A percentile compares a stretch with the other conserved stretches of the same genome.
Conservation (phyloP, 192 early-diverging fungal species). For the Podila epicladia region DNA sequence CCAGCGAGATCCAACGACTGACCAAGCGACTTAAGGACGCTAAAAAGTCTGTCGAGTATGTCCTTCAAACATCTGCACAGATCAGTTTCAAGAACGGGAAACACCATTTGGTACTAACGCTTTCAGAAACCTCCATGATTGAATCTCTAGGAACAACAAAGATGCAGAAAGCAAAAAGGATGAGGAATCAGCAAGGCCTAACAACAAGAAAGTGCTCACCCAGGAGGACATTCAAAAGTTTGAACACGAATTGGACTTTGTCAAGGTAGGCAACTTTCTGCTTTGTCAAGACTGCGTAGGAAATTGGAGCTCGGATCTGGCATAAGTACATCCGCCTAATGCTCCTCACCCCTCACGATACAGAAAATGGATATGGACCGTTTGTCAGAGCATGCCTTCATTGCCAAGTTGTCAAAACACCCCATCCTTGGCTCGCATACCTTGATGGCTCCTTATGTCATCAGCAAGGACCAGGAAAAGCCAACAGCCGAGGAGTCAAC, state of each 20-base stretch:
- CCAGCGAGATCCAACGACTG: slow-evolving; percentile 35
- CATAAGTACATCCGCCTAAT: not conserved
- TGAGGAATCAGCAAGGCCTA: slow-evolving; percentile 16
- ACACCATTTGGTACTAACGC: not conserved
- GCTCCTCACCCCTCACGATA: not conserved
- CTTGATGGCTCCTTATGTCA: slow-evolving; percentile 35
- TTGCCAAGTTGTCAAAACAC: slow-evolving; percentile 32
- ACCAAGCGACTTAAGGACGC: slow-evolving; percentile 30
- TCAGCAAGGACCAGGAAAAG: slow-evolving; percentile 8
- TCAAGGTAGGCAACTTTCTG: slow-evolving; percentile 18
- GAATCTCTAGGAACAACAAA: not conserved
- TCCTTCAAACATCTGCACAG: not conserved
- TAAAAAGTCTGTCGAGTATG: slow-evolving; percentile 36
- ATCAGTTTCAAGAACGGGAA: not conserved
- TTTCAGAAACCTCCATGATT: not conserved
- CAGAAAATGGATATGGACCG: slow-evolving; percentile 47
- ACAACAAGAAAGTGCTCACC: slow-evolving; percentile 34
- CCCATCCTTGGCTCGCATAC: slow-evolving; percentile 37
- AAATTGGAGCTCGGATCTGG: not conserved
- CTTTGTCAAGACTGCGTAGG: not conserved
- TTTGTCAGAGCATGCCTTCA: slow-evolving; percentile 37
- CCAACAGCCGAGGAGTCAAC: not conserved
- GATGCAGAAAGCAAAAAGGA: not conserved
- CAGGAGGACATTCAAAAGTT: slow-evolving; percentile 40
- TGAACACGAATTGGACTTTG: slow-evolving; percentile 28